Evolutionary conservation across 2,329 filamentous ascomycete genomes (phyloP), one percentile per base, ranked within the genome.

Genomic region (Epichloe brachyelytri): DNA sequence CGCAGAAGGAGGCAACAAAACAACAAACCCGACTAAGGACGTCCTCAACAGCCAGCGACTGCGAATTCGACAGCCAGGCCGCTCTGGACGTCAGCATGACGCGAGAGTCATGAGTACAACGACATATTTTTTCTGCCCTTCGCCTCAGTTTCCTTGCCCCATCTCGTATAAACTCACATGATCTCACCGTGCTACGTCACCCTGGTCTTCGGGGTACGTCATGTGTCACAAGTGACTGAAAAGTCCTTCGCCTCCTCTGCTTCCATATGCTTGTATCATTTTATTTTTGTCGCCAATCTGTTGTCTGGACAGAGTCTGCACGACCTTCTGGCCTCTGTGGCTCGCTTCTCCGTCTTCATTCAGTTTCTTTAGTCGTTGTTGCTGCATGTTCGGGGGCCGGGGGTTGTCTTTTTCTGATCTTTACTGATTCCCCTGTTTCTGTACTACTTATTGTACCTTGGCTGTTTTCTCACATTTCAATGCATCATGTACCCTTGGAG

Each of bases 1-100:
- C 51, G 53, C 34, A 51, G 52, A 36, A 50, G 55, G 41, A 52
- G 55, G 36, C 49, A 46, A 2, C 49, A 30, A 43, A 54, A 41
- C 11, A 50, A 15, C 49, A 51, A 17, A 44, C 34, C 11, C 50
- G 49, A 6, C 37, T 33, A 4, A 30, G 40, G 34, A 37, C 51
- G 7, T 49, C 17, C 11, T 38, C 45, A 22, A 34, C 10, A 4
- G 33, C 14, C 26, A 45, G 20, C 36, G 41, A 37, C 7, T 50
- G 36, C 37, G 45, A 17, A 19, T 15, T 41, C 26, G 46, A 48
- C n/a, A 26, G n/a, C 26, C 41, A 41, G 5, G 10, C 17, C 20
- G 15, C 15, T 38, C 15, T 34, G 26, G 36, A 41, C n/a, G 34
- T 22, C 20, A 10, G 11, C 11, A n/a, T 22, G 4, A 14, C 15